These are phyloP conservation scores for Blastocystis sp. DNA, from an alignment of 352 stramenopile genomes.

Conservation along the genomic window DNA sequence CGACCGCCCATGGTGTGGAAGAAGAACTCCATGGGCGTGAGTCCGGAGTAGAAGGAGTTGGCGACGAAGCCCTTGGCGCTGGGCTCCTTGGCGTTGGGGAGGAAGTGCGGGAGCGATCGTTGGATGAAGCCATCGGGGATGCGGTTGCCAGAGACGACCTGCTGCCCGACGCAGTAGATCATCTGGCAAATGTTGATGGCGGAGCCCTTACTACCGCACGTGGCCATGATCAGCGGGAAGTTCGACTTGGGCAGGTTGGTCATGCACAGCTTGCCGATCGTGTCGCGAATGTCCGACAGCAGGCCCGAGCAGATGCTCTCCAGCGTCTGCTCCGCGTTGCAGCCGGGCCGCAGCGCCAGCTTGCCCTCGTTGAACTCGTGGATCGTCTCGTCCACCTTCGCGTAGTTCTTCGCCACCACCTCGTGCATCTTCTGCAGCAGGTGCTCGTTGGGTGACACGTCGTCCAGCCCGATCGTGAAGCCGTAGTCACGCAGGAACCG, in stretches of 20 bases:
- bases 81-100: slow-evolving; percentile 86
- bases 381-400: slow-evolving; percentile 75
- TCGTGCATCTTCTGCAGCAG: slow-evolving; percentile 89
- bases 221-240: slow-evolving; percentile 91
- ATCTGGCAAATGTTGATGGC: slow-evolving; percentile 99
- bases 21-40: slow-evolving; percentile 99
- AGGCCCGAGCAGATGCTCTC: slow-evolving; percentile 97
- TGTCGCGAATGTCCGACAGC: slow-evolving; percentile 93
- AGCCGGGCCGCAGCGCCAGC: slow-evolving; percentile 90
- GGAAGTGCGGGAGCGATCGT: slow-evolving; percentile 93
- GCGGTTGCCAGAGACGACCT: slow-evolving; percentile 92
- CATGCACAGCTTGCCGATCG: slow-evolving; percentile 91
- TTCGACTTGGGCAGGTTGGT: slow-evolving; percentile 94
- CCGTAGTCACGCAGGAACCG: slow-evolving; percentile 94
- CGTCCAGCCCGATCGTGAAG: slow-evolving; percentile 98
- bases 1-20: slow-evolving; percentile 99
- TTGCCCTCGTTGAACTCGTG: slow-evolving; percentile 79
- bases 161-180: slow-evolving; percentile 97
- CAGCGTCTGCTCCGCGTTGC: slow-evolving; percentile 91
- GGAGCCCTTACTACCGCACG: slow-evolving; percentile 95
- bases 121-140: slow-evolving; percentile 98
- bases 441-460: slow-evolving; percentile 92
- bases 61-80: slow-evolving; percentile 97
- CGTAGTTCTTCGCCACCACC: slow-evolving; percentile 82
- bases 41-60: slow-evolving; percentile 96